Evolutionary conservation across 1,284 basidiomycete species (phyloP).

Genomic region (Pascua sp.): DNA sequence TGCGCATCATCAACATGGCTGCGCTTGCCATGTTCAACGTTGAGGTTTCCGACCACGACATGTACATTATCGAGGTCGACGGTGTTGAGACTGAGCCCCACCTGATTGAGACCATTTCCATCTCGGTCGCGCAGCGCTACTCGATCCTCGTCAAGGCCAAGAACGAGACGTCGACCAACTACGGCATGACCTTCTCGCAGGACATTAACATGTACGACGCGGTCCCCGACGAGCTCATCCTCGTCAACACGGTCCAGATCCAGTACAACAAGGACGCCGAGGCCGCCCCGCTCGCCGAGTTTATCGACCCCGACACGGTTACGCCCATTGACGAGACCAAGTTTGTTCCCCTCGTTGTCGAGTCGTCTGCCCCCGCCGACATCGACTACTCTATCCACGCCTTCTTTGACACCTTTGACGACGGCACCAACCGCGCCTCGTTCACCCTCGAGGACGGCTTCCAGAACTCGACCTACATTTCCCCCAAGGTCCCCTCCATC

Average conservation of each 20-base stretch:
- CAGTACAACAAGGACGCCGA: slow-evolving; percentile 58
- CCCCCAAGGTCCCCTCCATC: slow-evolving; percentile 63
- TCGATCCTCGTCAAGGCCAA: slow-evolving; percentile 84
- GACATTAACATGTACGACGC: slow-evolving; percentile 70
- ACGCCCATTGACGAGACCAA: slow-evolving; percentile 49
- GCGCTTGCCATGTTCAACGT: slow-evolving; percentile 64
- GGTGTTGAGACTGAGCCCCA: slow-evolving; percentile 75
- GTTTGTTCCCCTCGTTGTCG: slow-evolving; percentile 44
- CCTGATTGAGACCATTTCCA: slow-evolving; percentile 63
- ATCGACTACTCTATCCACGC: slow-evolving; percentile 48
- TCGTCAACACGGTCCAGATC: slow-evolving; percentile 72
- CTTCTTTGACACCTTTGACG: slow-evolving; percentile 52
- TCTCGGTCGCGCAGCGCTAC: slow-evolving; percentile 89
- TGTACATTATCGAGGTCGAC: slow-evolving; percentile 84
- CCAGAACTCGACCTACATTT: slow-evolving; percentile 45
- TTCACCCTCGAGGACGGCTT: slow-evolving; percentile 44
- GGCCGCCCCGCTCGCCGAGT: slow-evolving; percentile 15
- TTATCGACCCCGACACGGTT: slow-evolving; percentile 9
- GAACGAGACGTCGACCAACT: slow-evolving; percentile 78
- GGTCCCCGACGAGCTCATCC: slow-evolving; percentile 65
- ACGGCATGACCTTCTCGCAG: slow-evolving; percentile 86
- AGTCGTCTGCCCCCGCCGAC: slow-evolving; percentile 43
- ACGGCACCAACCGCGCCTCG: slow-evolving; percentile 50
- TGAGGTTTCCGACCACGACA: slow-evolving; percentile 87
- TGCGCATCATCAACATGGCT: slow-evolving; percentile 74